Conservation (phyloP, 129 eudicot genomes). For the Artemisia annua region DNA sequence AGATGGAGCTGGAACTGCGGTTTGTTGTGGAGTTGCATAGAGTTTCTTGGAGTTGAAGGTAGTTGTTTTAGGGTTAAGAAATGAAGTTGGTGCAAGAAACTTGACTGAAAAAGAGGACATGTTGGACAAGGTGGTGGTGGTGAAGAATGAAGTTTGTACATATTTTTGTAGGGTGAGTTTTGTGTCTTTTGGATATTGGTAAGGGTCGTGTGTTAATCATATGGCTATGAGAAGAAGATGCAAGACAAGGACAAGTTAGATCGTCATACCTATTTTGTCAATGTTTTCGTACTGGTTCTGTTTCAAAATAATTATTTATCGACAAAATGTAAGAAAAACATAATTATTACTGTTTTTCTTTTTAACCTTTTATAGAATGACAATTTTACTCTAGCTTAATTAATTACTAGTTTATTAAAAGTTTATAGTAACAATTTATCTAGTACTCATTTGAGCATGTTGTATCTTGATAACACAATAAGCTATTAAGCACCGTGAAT, state of each 20-base stretch:
- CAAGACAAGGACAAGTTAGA: constrained; percentile 35
- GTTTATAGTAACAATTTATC: too few relatives aligned
- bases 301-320: too few relatives aligned
- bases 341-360: too few relatives aligned
- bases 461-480: too few relatives aligned
- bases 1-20: constrained; percentile 40
- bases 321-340: too few relatives aligned
- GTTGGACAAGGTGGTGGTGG: constrained; percentile 31
- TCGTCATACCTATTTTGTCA: constrained; percentile 14
- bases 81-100: constrained; percentile 48
- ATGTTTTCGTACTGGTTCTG: not conserved
- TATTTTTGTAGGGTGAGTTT: constrained; percentile 39
- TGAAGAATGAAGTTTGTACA: constrained; percentile 35
- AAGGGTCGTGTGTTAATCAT: constrained; percentile 44
- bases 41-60: constrained; percentile 37
- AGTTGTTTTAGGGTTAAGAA: constrained; percentile 20
- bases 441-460: too few relatives aligned
- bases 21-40: constrained; percentile 48
- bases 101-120: constrained; percentile 71
- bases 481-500: too few relatives aligned
- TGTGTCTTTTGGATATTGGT: constrained; percentile 50
- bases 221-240: constrained; percentile 17
- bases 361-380: too few relatives aligned
- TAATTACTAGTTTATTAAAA: too few relatives aligned
- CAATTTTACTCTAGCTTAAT: too few relatives aligned